phyloP scores from a whole-genome alignment of 2,329 filamentous ascomycete species.

The Verticillium nonalfalfae region DNA sequence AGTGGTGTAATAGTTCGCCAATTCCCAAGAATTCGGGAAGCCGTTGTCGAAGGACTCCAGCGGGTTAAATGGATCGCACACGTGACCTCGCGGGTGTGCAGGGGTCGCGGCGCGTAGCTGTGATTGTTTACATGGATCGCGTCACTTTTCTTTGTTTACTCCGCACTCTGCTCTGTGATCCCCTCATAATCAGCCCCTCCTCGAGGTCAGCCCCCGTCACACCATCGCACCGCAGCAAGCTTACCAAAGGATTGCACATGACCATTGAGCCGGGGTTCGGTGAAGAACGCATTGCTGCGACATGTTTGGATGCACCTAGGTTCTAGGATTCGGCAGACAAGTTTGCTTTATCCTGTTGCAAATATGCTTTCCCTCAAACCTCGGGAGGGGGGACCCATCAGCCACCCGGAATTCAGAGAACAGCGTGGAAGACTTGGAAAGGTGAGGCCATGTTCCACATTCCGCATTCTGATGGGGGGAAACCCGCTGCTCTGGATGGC shows the following conservation, averaged over 20 bases:
- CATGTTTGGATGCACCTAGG: neutral
- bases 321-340: neutral
- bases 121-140: conserved; percentile 12
- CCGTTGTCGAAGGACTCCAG: neutral
- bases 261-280: neutral
- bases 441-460: neutral
- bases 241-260: neutral
- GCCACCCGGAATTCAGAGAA: neutral
- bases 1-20: neutral
- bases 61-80: neutral
- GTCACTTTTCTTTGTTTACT: conserved; percentile 9
- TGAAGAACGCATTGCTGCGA: neutral
- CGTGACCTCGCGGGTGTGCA: conserved; percentile 9
- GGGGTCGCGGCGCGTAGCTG: conserved; percentile 2
- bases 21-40: neutral
- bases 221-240: neutral
- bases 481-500: neutral
- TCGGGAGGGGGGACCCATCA: neutral
- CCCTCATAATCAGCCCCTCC: neutral
- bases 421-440: neutral
- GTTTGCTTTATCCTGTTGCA: neutral
- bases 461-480: neutral
- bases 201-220: neutral
- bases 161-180: conserved; percentile 2
- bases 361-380: neutral